Conservation (phyloP, 306 rosid species). For the Mimosa pudica region DNA sequence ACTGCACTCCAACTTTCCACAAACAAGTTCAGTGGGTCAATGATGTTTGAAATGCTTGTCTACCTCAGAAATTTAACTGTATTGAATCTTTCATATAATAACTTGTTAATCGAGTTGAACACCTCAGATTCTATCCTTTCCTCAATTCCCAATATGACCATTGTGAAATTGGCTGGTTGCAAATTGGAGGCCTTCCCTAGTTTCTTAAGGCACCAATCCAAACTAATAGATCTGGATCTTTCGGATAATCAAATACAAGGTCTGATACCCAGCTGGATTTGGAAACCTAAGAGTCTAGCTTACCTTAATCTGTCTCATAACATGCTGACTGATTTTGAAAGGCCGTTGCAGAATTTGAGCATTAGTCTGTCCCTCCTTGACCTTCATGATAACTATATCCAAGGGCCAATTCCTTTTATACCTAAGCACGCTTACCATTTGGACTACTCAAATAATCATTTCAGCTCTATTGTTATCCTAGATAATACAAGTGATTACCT, state of each 20-base stretch:
- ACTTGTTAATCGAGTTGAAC: conserved; percentile 27
- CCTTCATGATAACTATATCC: conserved; percentile 48
- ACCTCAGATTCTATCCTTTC: not conserved
- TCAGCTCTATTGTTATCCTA: conserved; percentile 35
- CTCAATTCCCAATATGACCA: conserved; percentile 27
- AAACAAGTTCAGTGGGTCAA: conserved; percentile 51
- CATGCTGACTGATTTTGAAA: conserved; percentile 35
- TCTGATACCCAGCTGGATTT: conserved; percentile 60
- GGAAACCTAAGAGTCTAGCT: conserved; percentile 35
- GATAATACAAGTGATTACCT: conserved; percentile 13
- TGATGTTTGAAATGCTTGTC: conserved; percentile 21
- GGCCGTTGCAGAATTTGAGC: conserved; percentile 27
- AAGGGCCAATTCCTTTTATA: conserved; percentile 36
- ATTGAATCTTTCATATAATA: conserved; percentile 66
- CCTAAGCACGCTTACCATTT: not conserved
- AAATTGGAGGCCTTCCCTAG: conserved; percentile 39
- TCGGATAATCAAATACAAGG: conserved; percentile 51
- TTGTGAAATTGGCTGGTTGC: conserved; percentile 50
- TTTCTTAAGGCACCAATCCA: conserved; percentile 49
- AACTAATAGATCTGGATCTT: conserved; percentile 40
- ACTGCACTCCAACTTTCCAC: conserved; percentile 47
- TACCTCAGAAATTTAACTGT: conserved; percentile 40
- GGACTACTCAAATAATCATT: conserved; percentile 48
- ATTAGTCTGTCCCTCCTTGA: conserved; percentile 31
- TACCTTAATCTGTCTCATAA: conserved; percentile 62